phyloP scores from a whole-genome alignment of 192 early-diverging fungal genomes.

The Coemansia sp. region DNA sequence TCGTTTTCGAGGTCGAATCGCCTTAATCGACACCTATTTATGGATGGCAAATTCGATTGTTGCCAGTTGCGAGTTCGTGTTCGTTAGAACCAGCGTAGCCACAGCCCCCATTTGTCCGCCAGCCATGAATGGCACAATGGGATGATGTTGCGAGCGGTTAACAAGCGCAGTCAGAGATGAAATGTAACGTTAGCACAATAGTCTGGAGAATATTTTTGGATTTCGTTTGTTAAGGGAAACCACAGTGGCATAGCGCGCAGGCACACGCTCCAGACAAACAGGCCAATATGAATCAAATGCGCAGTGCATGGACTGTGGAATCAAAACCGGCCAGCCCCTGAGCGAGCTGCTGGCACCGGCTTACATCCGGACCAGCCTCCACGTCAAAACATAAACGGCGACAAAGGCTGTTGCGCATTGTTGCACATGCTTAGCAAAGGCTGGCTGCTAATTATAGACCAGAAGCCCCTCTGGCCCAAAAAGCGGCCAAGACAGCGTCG shows the following conservation, averaged over 20 bases:
- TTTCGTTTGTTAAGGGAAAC: background rate
- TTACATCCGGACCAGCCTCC: background rate
- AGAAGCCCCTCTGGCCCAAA: conserved; percentile 5
- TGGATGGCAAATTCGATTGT: background rate
- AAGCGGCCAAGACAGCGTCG: background rate
- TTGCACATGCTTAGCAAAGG: conserved; percentile 18
- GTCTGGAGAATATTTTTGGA: background rate
- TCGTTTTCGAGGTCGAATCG: conserved; percentile 43
- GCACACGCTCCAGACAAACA: background rate
- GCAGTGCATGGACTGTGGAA: background rate
- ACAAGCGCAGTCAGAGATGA: conserved; percentile 8
- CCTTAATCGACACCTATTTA: conserved; percentile 49
- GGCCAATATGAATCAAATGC: background rate
- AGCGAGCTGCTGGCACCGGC: background rate
- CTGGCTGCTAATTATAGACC: conserved; percentile 9
- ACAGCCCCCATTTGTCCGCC: background rate
- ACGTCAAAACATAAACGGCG: conserved; percentile 2
- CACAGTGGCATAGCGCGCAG: conserved; percentile 1
- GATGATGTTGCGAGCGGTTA: background rate
- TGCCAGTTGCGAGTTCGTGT: background rate
- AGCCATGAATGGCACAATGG: conserved; percentile 6
- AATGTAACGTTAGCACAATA: conserved; percentile 2
- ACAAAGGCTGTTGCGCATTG: conserved; percentile 12
- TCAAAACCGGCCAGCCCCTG: conserved; percentile 7
- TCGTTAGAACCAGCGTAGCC: background rate